A percentile compares a stretch with the other conserved stretches of the same genome.
These are phyloP conservation scores for Coemansia sp. DNA, from an alignment of 192 early-diverging fungal genomes.

Conservation along the genomic window DNA sequence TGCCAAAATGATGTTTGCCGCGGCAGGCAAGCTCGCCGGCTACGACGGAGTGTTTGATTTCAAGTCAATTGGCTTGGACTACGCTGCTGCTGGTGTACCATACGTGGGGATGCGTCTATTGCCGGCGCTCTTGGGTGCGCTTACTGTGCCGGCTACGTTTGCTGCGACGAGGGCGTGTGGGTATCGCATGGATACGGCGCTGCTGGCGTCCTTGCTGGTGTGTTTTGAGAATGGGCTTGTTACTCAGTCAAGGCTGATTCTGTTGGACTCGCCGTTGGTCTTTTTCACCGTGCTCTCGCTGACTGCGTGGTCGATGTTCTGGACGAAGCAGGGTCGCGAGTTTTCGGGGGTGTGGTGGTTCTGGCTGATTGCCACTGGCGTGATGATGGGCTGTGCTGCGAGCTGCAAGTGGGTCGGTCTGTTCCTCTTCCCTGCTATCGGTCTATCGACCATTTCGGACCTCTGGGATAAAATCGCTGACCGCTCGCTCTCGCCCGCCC, in stretches of 20 bases:
- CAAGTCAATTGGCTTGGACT: conserved; percentile 91
- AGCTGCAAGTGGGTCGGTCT: conserved; percentile 96
- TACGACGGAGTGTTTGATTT: conserved; percentile 96
- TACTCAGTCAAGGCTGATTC: conserved; percentile 89
- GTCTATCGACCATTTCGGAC: conserved; percentile 77
- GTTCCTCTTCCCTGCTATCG: conserved; percentile 84
- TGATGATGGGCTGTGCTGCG: conserved; percentile 66
- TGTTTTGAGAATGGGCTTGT: conserved; percentile 90
- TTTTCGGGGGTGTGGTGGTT: conserved; percentile 83
- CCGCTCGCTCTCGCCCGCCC: conserved; percentile 56
- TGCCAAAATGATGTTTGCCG: conserved; percentile 88
- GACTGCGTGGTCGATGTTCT: conserved; percentile 89
- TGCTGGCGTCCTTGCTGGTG: conserved; percentile 77
- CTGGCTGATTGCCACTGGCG: conserved; percentile 87
- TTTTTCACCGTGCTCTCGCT: conserved; percentile 78
- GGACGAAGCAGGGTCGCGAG: conserved; percentile 65
- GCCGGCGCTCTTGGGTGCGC: conserved; percentile 75
- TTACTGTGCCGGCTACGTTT: conserved; percentile 81
- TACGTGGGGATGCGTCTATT: conserved; percentile 86
- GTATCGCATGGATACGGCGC: conserved; percentile 64
- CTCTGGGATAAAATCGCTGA: conserved; percentile 88
- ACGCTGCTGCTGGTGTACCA: conserved; percentile 84
- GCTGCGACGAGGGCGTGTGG: conserved; percentile 78
- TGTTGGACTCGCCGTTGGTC: conserved; percentile 90
- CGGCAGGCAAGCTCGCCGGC: conserved; percentile 74